These are phyloP conservation scores for Ophiostoma ulmi DNA, from an alignment of 2,329 filamentous ascomycete species.

Conservation along the genomic window DNA sequence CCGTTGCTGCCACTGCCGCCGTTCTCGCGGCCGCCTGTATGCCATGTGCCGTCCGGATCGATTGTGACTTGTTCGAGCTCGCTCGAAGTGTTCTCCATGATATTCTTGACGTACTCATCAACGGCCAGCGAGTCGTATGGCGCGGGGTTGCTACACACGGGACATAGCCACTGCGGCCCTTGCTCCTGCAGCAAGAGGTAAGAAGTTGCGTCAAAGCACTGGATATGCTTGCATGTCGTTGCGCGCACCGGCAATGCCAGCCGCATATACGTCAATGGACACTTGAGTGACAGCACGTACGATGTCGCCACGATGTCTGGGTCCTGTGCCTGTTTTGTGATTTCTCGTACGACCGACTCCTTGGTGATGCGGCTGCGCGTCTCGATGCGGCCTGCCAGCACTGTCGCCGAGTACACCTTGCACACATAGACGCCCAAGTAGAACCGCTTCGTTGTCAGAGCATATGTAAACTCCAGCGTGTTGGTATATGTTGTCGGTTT, in stretches of 20 bases:
- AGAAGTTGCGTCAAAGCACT: slow-evolving; percentile 89
- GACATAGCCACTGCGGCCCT: slow-evolving; percentile 93
- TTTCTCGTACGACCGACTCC: slow-evolving; percentile 62
- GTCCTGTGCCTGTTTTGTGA: slow-evolving; percentile 75
- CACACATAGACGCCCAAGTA: slow-evolving; percentile 72
- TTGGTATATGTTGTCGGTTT: slow-evolving; percentile 66
- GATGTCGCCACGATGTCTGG: slow-evolving; percentile 86
- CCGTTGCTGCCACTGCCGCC: slow-evolving; percentile 33
- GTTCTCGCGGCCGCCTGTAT: slow-evolving; percentile 31
- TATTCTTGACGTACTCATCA: slow-evolving; percentile 88
- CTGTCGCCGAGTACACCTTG: slow-evolving; percentile 62
- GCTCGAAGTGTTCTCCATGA: slow-evolving; percentile 66
- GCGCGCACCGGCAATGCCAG: slow-evolving; percentile 77
- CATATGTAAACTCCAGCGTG: slow-evolving; percentile 80
- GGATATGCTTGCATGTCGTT: slow-evolving; percentile 75
- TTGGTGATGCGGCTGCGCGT: slow-evolving; percentile 69
- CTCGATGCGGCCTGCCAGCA: slow-evolving; percentile 64
- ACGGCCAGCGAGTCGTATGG: slow-evolving; percentile 78
- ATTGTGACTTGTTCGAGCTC: slow-evolving; percentile 81
- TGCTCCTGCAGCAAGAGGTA: slow-evolving; percentile 94
- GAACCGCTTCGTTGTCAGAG: slow-evolving; percentile 80
- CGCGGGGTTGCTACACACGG: slow-evolving; percentile 80
- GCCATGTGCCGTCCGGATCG: slow-evolving; percentile 80
- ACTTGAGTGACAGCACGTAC: slow-evolving; percentile 83
- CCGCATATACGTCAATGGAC: slow-evolving; percentile 80